These are phyloP conservation scores for Catunica adiposa DNA, from an alignment of 2,329 filamentous ascomycete genomes.

Conservation along the genomic window DNA sequence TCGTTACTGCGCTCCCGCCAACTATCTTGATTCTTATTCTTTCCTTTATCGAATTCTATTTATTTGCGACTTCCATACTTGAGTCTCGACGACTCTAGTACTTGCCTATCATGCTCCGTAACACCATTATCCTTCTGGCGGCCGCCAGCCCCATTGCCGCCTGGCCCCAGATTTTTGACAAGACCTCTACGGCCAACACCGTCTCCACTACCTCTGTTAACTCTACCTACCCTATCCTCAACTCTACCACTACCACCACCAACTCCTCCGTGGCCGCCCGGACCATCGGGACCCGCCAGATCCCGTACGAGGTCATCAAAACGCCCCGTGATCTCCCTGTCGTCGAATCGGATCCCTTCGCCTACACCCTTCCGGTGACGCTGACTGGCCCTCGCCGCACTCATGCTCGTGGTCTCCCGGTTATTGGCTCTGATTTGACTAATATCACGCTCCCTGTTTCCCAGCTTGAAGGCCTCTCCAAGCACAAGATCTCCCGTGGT, in stretches of 20 bases:
- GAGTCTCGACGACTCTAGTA: not conserved
- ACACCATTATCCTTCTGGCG: constrained; percentile 8
- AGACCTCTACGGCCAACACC: not conserved
- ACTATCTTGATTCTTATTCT: not conserved
- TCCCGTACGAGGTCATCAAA: not conserved
- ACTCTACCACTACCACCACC: not conserved
- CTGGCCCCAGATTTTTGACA: constrained; percentile 14
- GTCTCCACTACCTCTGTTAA: not conserved
- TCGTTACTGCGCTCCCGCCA: not conserved
- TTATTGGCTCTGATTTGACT: constrained; percentile 6
- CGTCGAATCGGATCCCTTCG: not conserved
- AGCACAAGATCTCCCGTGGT: constrained; percentile 2
- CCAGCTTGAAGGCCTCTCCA: not conserved
- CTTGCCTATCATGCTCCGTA: constrained; percentile 6
- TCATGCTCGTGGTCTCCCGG: constrained; percentile 7
- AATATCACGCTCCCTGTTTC: constrained; percentile 10
- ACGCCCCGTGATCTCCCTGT: not conserved
- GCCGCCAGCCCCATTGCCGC: constrained; percentile 7
- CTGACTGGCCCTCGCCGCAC: not conserved
- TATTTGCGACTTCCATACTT: not conserved
- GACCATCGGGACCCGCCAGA: constrained; percentile 2
- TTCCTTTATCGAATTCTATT: not conserved
- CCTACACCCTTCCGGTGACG: constrained; percentile 9
- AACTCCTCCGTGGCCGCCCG: not conserved
- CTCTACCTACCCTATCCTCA: not conserved